Evolutionary conservation across 371 early-diverging fungal genomes (phyloP).

Genomic region (Haplosporangium sp.): DNA sequence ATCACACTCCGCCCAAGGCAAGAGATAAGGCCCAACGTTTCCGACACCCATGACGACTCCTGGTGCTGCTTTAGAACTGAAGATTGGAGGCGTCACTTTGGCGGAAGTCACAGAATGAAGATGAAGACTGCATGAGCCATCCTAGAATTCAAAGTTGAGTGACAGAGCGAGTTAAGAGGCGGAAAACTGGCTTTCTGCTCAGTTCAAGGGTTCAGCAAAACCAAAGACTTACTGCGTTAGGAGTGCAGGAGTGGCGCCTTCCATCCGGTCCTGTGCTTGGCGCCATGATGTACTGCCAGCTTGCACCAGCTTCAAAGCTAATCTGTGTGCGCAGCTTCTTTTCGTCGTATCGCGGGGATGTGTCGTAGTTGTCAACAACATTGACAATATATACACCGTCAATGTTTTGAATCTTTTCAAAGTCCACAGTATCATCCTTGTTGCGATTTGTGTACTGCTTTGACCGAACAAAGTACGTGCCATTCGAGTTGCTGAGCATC

Average conservation of each 20-base stretch:
- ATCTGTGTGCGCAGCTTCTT: slow-evolving; percentile 83
- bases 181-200: too few relatives aligned
- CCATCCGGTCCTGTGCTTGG: slow-evolving; percentile 58
- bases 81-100: slow-evolving; percentile 74
- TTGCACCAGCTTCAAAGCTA: slow-evolving; percentile 90
- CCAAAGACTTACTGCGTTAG: slow-evolving; percentile 32
- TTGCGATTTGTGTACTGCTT: slow-evolving; percentile 86
- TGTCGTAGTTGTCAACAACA: slow-evolving; percentile 76
- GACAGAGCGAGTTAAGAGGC: too few relatives aligned
- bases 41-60: slow-evolving; percentile 94
- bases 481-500: slow-evolving; percentile 90
- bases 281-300: slow-evolving; percentile 75
- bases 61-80: slow-evolving; percentile 79
- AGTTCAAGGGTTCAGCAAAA: too few relatives aligned
- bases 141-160: slow-evolving; percentile 10
- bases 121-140: slow-evolving; percentile 79
- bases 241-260: slow-evolving; percentile 53
- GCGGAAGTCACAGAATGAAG: slow-evolving; percentile 86
- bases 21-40: slow-evolving; percentile 79
- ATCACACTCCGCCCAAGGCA: slow-evolving; percentile 79
- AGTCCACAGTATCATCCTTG: slow-evolving; percentile 81
- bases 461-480: slow-evolving; percentile 84
- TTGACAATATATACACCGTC: slow-evolving; percentile 90
- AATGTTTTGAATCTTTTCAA: slow-evolving; percentile 86
- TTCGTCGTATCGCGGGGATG: slow-evolving; percentile 48